A percentile compares a stretch with the other conserved stretches of the same genome.
Evolutionary conservation across 352 stramenopile species (phyloP).

Genomic region (Phytophthora sojae): DNA sequence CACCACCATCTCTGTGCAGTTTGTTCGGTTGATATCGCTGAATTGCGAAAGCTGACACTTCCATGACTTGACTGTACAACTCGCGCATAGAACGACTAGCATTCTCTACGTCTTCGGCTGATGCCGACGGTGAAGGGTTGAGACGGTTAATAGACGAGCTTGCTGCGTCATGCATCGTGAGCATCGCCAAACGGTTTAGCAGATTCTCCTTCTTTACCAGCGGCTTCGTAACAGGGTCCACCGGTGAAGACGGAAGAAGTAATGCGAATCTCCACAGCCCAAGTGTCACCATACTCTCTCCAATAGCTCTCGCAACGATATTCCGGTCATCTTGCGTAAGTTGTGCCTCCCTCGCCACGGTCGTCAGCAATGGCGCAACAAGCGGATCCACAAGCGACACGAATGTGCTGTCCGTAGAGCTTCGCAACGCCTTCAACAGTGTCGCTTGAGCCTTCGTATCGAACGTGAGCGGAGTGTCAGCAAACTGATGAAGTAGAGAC

Average conservation of each 20-base stretch:
- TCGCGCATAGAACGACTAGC: conserved; percentile 21
- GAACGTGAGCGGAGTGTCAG: conserved; percentile 21
- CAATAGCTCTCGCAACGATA: conserved; percentile 32
- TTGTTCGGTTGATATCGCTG: conserved; percentile 55
- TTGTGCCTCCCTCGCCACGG: conserved; percentile 25
- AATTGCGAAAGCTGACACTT: conserved; percentile 54
- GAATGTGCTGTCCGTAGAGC: conserved; percentile 51
- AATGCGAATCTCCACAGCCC: conserved; percentile 95
- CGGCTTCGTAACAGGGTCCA: conserved; percentile 96
- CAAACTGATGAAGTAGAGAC: conserved; percentile 33
- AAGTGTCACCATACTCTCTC: conserved; percentile 90
- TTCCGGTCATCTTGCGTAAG: neutral
- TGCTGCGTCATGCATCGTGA: conserved; percentile 67
- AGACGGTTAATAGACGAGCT: conserved; percentile 68
- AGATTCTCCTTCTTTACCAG: conserved; percentile 95
- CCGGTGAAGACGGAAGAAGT: conserved; percentile 93
- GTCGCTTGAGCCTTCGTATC: conserved; percentile 21
- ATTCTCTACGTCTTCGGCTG: conserved; percentile 23
- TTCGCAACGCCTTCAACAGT: conserved; percentile 41
- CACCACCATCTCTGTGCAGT: conserved; percentile 7
- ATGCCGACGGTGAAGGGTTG: conserved; percentile 48
- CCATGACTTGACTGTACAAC: conserved; percentile 30
- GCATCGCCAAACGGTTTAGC: conserved; percentile 83
- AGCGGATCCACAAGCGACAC: conserved; percentile 43
- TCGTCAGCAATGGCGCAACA: conserved; percentile 44